Base-by-base conservation (phyloP, 495 filamentous ascomycete species). In the Cudoniella acicularis region DNA sequence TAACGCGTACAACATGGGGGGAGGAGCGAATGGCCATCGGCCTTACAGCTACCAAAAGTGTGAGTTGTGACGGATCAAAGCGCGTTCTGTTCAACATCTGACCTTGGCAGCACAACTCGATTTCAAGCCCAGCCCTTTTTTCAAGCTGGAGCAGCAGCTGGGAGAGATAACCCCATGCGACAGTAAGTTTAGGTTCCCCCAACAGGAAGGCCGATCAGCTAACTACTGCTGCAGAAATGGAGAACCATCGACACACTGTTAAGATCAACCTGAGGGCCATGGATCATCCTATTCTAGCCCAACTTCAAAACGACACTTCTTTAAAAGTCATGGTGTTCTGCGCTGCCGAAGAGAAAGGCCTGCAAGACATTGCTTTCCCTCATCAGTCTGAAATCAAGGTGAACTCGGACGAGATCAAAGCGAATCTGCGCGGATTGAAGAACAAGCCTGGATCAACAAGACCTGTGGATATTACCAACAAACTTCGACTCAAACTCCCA, bases 371-470 rank as follows among this genome's bases (percentile, higher is more conserved):
- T 36, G 76, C 88, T 1, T 98, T 98, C 63, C 94, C 94, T 0
- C 83, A 92, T 60, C 91, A 96, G 73, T 85, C 92, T 21, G 94
- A 97, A 70, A 76, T 98, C 47, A 92, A 92, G 67, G 85, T 95
- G 40, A 98, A 98, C 65, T 80, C 85, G 22, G 88, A 87, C 27
- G 90, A 95, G 49, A 79, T 96, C 58, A 95, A 94, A 66, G 84
- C 87, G 11, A 98, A 96, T 66, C 79, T 94, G 49, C 88, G 92
- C 57, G 94, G 94, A 2, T 73, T 98, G 52, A 98, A 98, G 70
- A 96, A 96, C 69, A 93, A 92, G 67, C 88, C 94, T 9, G 94
- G 94, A 22, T 93, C 94, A 25, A 97, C 94, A 26, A 83, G 88
- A 53, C 94, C 94, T 6, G 92, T 88, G 17, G 94, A 98, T 72